Base-by-base conservation (phyloP, 306 rosid genomes). In the Cucurbita maxima region DNA sequence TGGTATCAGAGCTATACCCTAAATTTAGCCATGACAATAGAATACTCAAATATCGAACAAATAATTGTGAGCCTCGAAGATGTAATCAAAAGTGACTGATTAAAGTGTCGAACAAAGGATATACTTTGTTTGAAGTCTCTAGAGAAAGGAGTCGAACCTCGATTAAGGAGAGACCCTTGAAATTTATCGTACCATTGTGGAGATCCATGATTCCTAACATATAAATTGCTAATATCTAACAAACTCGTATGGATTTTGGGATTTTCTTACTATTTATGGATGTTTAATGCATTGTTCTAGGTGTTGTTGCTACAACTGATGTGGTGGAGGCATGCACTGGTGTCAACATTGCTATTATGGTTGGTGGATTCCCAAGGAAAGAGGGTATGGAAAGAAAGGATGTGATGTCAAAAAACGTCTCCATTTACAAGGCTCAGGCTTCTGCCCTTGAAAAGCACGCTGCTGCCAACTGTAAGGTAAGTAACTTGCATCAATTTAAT, bases 321-420 rank as follows among this genome's bases (percentile, higher is more conserved):
- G 99, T 79, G 78, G 91, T 91, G 30, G 97, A 95, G 87, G 99
- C 90, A 16, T 95, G 99, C 89, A 84, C 91, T 16, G 97, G 97
- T 58, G 97, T 95, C 75, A 91, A 68, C 54, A 60, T 95, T 78
- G 97, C 97, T 3, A 88, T 91, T 47, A 89, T 95, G 99, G 97
- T 95, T 81, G 99, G 99, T 84, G 99, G 99, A 34, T 95, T 95
- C 86, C 97, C 99, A 3, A 91, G 99, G 79, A 95, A 95, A 72
- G 99, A 95, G 82, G 96, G 99, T 59, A 95, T 95, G 97, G 99
- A 91, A 75, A 89, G 99, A 79, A 95, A 95, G 76, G 97, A 95
- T 51, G 97, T 95, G 76, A 95, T 95, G 99, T 67, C 97, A 1
- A 91, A 91, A 81, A 95, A 95, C 67, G 97, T 95, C 50, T 87